Base-by-base conservation (phyloP, 2,329 filamentous ascomycete species). In the Berkeleyomyces rouxiae region DNA sequence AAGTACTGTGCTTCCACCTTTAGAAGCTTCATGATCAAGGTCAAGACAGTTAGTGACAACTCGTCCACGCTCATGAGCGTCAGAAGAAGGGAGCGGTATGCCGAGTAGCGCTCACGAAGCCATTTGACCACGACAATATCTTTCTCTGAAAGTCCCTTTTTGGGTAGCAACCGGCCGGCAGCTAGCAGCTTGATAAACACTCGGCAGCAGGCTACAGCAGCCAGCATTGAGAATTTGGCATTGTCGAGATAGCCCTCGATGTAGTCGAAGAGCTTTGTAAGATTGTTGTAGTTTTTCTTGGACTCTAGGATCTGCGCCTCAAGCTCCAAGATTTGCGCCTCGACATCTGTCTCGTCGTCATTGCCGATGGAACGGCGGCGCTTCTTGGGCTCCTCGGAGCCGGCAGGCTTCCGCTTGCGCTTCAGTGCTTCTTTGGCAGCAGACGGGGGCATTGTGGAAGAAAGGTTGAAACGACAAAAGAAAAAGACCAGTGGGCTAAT, bases 261-360 rank as follows among this genome's bases (percentile, higher is more conserved):
- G 13, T 68, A 79, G 49, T 79, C 79, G 55, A 95, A 77, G 44
- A 97, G 75, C 9, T 80, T 82, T 6, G 83, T 80, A 69, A 97
- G 92, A 70, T 95, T 90, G 77, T 96, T 95, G 78, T 95, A 95
- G 74, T 96, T 82, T 72, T 90, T 89, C 70, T 84, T 87, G 59
- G 90, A 95, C 72, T 93, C 85, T 66, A 90, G 75, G 62, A 97
- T 90, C 63, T 88, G 85, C 66, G 82, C 79, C 75, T 96, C 91
- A 62, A 96, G 80, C 61, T 82, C 75, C 49, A 92, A 74, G 64
- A 96, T 88, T 66, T 83, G 80, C 63, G 81, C 78, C 70, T 86
- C 81, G 55, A 77, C 72, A 70, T 84, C 61, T 49, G 73, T 71
- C 61, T 78, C 76, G 66, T 76, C 75, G 66, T 77, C 75, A 68